Base-by-base conservation (phyloP, 192 early-diverging fungal species). In the Funneliformis geosporum region DNA sequence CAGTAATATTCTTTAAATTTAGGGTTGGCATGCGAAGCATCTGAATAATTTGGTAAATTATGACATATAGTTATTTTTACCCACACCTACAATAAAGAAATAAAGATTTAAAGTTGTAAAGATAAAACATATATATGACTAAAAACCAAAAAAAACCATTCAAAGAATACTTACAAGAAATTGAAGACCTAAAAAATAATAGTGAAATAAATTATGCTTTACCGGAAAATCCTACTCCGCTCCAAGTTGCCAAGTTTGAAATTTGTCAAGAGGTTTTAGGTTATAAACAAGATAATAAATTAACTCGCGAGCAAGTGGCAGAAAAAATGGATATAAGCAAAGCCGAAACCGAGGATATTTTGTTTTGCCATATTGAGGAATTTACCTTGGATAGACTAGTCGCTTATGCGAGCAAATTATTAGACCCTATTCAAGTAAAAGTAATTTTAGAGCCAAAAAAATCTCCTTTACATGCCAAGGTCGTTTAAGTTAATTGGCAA, bases 331-430 rank as follows among this genome's bases (percentile, higher is more conserved):
- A 27, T 0, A 1, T 71, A 71, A 71, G 28, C 9, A 71, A 71
- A 27, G 2, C 69, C 1, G 69, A 71, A 46, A 71, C 38, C 38
- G 69, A 71, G 25, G 69, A 71, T 44, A 71, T 71, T 71, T 33
- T 71, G 5, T 71, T 39, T 71, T 46, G 28, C 46, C 42, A 12
- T 39, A 71, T 71, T 71, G 69, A 71, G 16, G 2, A 71, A 8
- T 71, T 71, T 50, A 71, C 69, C 46, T 50, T 71, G 42, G 69
- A 44, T 50, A 43, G 69, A 71, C 40, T 71, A 21, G 69, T 71
- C 0, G 69, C 44, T 25, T 71, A 71, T 71, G 42, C 69, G 0
- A 71, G 4, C 21, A 46, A 21, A 47, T 71, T 71, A 10, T 44
- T 71, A 11, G 4, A 46, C 0, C 69, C 69, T 6, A 43, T 2